Base-by-base conservation (phyloP, 139 green algal species). In the Marvania coccoides region DNA sequence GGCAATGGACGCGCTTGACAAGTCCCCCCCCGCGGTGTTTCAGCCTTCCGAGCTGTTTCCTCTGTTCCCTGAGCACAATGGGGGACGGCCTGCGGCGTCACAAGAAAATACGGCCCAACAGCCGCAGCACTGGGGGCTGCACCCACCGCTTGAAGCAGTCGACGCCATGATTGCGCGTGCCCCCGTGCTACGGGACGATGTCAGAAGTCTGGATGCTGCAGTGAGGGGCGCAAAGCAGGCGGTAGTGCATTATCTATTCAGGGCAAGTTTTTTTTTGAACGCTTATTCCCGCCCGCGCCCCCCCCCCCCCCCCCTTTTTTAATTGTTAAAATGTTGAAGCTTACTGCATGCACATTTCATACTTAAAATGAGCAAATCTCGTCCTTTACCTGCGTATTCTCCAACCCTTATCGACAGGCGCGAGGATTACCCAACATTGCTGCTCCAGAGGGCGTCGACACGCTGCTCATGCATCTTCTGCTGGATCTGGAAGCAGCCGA, bases 21-120 rank as follows among this genome's bases (percentile, higher is more conserved):
- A 58, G 2, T 74, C 69, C 45, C 63, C 56, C 23, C 37, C 66
- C 0, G 47, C 61, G 8, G 46, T 67, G 4, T 83, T 85, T 54
- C 84, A 89, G 78, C 85, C 85, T 5, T 53, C 59, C 5, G 75
- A 87, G 80, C 78, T 91, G 38, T 78, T 87, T 47, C 48, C 64
- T 2, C 69, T 91, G 29, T 88, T 89, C 54, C 81, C 85, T 0
- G 12, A 24, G 2, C n/a, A 60, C 28, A 75, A 15, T 15, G 26
- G 9, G 10, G 34, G 6, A 23, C 58, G 26, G 37, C 28, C 8
- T 37, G 14, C n/a, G 35, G 2, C 15, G 6, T 0, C 37, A n/a
- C n/a, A n/a, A n/a, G n/a, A n/a, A n/a, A n/a, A 38, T 40, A 35
- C 58, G 30, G 72, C 79, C 19, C 9, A 19, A 4, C 71, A 59